Conservation (phyloP, 768 basidiomycete genomes). For the Pisolithus marmoratus region DNA sequence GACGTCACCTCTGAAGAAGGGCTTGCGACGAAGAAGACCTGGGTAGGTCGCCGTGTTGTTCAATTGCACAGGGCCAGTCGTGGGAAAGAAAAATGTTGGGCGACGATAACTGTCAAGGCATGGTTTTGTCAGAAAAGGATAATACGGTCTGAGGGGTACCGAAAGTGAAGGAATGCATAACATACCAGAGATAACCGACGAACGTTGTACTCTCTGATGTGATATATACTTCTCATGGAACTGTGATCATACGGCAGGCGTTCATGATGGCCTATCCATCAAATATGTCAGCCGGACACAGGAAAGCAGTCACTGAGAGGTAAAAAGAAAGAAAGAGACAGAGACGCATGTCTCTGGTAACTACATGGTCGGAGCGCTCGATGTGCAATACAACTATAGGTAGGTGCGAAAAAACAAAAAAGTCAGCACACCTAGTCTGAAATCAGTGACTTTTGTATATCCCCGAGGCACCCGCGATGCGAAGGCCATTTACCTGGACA, state of each 20-base stretch:
- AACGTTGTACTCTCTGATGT: slow-evolving; percentile 82
- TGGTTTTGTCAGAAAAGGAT: background rate
- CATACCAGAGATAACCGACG: slow-evolving; percentile 69
- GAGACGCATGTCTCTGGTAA: too few species aligned
- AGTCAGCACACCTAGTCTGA: slow-evolving; percentile 47
- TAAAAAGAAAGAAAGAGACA: too few species aligned
- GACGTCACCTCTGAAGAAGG: slow-evolving; percentile 72
- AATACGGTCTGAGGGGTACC: too few species aligned
- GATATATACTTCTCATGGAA: slow-evolving; percentile 81
- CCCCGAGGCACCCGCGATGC: slow-evolving; percentile 88
- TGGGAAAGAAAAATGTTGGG: slow-evolving; percentile 86
- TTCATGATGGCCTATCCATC: slow-evolving; percentile 65
- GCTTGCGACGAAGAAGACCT: slow-evolving; percentile 68
- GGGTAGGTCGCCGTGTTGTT: slow-evolving; percentile 66
- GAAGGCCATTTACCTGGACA: slow-evolving; percentile 78
- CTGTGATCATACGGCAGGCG: slow-evolving; percentile 70
- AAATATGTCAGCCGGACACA: background rate
- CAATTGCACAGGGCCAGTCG: slow-evolving; percentile 91
- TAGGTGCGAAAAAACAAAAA: background rate
- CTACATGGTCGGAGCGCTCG: too few species aligned
- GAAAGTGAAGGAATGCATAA: background rate
- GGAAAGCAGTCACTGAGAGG: background rate
- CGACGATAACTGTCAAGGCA: slow-evolving; percentile 41
- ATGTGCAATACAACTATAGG: background rate
- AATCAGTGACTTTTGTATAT: slow-evolving; percentile 83